Percentiles rank a stretch among this genome's conserved stretches.
These are phyloP conservation scores for Amanita pseudoporphyria DNA, from an alignment of 768 basidiomycete genomes.

Conservation along the genomic window DNA sequence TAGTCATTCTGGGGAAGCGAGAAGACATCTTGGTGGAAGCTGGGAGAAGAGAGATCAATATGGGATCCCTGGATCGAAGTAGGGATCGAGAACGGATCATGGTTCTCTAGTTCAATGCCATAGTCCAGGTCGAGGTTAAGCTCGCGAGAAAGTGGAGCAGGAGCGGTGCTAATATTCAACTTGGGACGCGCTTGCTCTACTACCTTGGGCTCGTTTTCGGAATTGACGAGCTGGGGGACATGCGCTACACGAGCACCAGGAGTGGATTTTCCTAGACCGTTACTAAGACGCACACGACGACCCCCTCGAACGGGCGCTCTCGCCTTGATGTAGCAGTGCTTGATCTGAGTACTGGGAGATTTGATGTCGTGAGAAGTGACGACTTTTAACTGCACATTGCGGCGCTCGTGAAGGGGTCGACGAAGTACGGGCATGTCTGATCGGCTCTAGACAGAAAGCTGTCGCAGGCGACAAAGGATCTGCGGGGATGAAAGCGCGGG, in stretches of 20 bases:
- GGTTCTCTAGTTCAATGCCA: constrained; percentile 2
- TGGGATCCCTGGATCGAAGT: not conserved
- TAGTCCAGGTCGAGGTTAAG: constrained; percentile 4
- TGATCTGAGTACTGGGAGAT: constrained; percentile 5
- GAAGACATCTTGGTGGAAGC: constrained; percentile 1
- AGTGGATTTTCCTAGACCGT: not conserved
- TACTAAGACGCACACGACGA: constrained; percentile 5
- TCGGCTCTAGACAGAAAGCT: not conserved
- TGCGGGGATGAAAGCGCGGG: not conserved
- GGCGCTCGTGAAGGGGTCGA: constrained; percentile 18
- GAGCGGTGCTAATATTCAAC: not conserved
- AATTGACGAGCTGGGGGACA: not conserved
- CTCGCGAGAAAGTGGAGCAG: not conserved
- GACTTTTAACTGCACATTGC: constrained; percentile 15
- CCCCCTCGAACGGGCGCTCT: constrained; percentile 5
- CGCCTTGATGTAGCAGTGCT: constrained; percentile 3
- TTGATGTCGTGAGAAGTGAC: constrained; percentile 9
- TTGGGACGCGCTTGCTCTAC: not conserved
- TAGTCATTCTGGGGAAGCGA: not conserved
- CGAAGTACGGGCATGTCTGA: constrained; percentile 14
- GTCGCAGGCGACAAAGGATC: not conserved
- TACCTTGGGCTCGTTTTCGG: not conserved
- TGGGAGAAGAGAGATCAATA: not conserved
- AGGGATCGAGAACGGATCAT: constrained; percentile 2
- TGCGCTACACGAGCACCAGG: not conserved